A percentile compares a stretch with the other conserved stretches of the same genome.
Evolutionary conservation across 345 rosid genomes (phyloP).

Genomic region (Populus davidiana): DNA sequence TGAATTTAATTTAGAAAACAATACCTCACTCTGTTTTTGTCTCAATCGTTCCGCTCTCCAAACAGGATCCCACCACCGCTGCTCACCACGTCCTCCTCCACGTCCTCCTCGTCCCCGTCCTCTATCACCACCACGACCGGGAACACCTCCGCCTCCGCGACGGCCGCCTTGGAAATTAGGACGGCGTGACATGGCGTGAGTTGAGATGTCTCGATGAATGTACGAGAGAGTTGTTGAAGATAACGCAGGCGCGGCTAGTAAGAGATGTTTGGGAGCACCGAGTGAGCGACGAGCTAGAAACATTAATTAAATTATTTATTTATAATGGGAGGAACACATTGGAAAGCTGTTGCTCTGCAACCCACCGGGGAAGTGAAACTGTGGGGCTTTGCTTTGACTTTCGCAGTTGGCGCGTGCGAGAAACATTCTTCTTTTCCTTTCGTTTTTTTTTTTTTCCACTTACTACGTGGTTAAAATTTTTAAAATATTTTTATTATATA

Average conservation of each 20-base stretch:
- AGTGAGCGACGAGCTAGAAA: not conserved
- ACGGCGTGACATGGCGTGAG: slow-evolving; percentile 23
- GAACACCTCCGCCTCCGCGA: slow-evolving; percentile 33
- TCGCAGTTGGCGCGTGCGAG: not conserved
- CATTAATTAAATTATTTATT: not conserved
- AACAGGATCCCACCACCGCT: slow-evolving; percentile 99
- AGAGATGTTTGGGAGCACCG: slow-evolving; percentile 3
- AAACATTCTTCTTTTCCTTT: too few relatives aligned
- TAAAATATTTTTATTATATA: too few relatives aligned
- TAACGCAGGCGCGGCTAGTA: not conserved
- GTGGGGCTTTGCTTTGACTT: not conserved
- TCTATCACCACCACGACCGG: slow-evolving; percentile 28
- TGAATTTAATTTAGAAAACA: not conserved
- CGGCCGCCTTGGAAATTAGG: slow-evolving; percentile 44
- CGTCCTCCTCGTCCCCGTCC: slow-evolving; percentile 30
- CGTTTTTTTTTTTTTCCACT: too few relatives aligned
- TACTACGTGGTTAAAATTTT: too few relatives aligned
- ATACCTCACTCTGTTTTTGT: slow-evolving; percentile 69
- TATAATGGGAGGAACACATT: not conserved
- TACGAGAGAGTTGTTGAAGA: not conserved
- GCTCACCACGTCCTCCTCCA: slow-evolving; percentile 76
- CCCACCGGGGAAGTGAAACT: not conserved
- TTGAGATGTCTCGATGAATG: slow-evolving; percentile 10
- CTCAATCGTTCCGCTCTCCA: slow-evolving; percentile 96
- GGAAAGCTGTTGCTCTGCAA: too few relatives aligned